phyloP scores from a whole-genome alignment of 2,329 filamentous ascomycete genomes.

The Aspergillus brunneoviolaceus region DNA sequence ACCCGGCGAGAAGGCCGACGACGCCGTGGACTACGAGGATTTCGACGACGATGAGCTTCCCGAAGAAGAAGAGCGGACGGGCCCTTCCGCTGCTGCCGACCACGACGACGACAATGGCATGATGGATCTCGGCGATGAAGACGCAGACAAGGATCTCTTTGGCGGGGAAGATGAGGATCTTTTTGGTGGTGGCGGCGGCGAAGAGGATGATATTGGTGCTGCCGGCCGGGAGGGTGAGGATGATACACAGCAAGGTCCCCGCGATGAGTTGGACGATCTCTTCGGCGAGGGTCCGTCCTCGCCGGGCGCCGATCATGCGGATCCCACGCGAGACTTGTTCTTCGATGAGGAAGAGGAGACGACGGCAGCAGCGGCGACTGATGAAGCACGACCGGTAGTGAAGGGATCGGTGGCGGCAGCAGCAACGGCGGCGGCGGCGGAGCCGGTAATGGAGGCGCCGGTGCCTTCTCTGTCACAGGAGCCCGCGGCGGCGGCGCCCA shows the following conservation, averaged over 20 bases:
- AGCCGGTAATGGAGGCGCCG: background rate
- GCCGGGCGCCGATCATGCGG: conserved; percentile 31
- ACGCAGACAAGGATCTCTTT: conserved; percentile 27
- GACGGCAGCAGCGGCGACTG: background rate
- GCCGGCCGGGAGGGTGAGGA: conserved; percentile 11
- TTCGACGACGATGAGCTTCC: conserved; percentile 89
- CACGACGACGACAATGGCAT: conserved; percentile 47
- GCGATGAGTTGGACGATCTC: conserved; percentile 48
- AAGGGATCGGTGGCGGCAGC: conserved; percentile 4
- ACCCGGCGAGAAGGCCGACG: conserved; percentile 76
- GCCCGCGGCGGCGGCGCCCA: conserved; percentile 13
- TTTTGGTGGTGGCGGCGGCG: conserved; percentile 23
- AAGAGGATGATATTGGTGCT: background rate
- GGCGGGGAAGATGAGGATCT: conserved; percentile 42
- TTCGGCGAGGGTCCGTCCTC: conserved; percentile 48
- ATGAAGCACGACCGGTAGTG: conserved; percentile 17
- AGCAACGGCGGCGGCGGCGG: background rate
- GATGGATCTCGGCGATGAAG: conserved; percentile 52
- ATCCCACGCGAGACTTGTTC: conserved; percentile 34
- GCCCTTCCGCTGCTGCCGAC: conserved; percentile 12
- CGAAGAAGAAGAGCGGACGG: conserved; percentile 51
- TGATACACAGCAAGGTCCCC: conserved; percentile 25
- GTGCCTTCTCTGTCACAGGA: conserved; percentile 12
- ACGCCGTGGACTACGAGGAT: conserved; percentile 87
- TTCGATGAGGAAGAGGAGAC: conserved; percentile 31